Conservation (phyloP, 352 stramenopile genomes). For the Pythium myriotylum region DNA sequence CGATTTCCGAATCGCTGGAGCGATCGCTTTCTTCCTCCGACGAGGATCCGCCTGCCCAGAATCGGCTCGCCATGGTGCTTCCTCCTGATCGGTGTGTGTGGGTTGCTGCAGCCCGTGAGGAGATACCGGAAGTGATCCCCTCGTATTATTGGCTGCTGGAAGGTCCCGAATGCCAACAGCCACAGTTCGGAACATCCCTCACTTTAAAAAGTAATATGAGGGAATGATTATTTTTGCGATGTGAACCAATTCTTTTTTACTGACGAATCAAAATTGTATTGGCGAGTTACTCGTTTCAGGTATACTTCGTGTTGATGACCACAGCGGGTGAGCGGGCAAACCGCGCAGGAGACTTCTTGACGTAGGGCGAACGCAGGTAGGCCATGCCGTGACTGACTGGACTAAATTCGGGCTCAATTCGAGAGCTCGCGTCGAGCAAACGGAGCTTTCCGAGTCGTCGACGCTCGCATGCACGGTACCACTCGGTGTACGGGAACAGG, state of each 20-base stretch:
- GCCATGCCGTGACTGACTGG: slow-evolving; percentile 49
- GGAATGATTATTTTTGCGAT: background rate
- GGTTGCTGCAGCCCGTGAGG: slow-evolving; percentile 6
- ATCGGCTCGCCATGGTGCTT: slow-evolving; percentile 73
- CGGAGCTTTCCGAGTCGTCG: slow-evolving; percentile 40
- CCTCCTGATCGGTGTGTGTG: background rate
- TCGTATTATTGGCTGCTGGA: slow-evolving; percentile 28
- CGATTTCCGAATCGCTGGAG: slow-evolving; percentile 76
- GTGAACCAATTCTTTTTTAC: no score
- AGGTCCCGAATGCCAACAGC: slow-evolving; percentile 21
- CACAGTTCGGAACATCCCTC: slow-evolving; percentile 9
- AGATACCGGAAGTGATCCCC: background rate
- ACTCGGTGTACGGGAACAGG: slow-evolving; percentile 67
- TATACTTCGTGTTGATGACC: slow-evolving; percentile 10
- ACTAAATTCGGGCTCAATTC: slow-evolving; percentile 20
- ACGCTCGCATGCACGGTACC: slow-evolving; percentile 48
- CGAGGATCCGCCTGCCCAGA: slow-evolving; percentile 82
- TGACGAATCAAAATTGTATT: no score
- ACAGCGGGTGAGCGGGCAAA: slow-evolving; percentile 19
- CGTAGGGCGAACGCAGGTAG: slow-evolving; percentile 56
- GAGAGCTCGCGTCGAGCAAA: slow-evolving; percentile 16
- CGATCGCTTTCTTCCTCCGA: slow-evolving; percentile 79
- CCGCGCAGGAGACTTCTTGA: slow-evolving; percentile 5
- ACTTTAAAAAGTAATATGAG: no score
- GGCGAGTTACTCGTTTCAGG: no score